phyloP scores from a whole-genome alignment of 2,329 filamentous ascomycete genomes.

The Amauroascus verrucosus region DNA sequence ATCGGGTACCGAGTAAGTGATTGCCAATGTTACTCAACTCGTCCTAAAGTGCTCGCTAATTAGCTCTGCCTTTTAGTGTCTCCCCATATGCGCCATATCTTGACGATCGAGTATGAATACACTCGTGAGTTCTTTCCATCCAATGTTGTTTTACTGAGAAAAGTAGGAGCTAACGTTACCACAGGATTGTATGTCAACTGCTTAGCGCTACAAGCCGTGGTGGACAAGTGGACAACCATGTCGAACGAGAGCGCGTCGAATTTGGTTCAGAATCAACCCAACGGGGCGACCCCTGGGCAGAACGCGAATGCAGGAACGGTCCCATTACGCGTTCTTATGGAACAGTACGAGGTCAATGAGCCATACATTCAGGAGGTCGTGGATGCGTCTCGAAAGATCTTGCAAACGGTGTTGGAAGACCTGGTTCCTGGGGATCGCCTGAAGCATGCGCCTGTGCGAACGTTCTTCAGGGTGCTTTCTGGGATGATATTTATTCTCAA shows the following conservation, averaged over 20 bases:
- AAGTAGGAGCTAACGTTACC: constrained; percentile 14
- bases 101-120: constrained; percentile 93
- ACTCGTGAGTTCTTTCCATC: constrained; percentile 49
- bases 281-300: constrained; percentile 15
- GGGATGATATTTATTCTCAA: constrained; percentile 57
- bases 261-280: constrained; percentile 10
- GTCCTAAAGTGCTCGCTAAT: not conserved
- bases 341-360: constrained; percentile 48
- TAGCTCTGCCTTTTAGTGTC: constrained; percentile 36
- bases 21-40: not conserved
- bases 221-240: constrained; percentile 80
- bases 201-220: constrained; percentile 83
- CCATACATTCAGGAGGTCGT: constrained; percentile 54
- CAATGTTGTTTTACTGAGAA: not conserved
- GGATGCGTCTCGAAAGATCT: constrained; percentile 50
- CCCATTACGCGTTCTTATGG: constrained; percentile 34
- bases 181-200: constrained; percentile 74
- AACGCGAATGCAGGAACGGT: constrained; percentile 21
- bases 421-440: constrained; percentile 49
- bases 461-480: constrained; percentile 54
- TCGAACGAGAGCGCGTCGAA: constrained; percentile 19
- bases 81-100: constrained; percentile 57
- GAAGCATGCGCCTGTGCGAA: constrained; percentile 53
- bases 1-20: constrained; percentile 48
- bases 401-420: constrained; percentile 50